These are phyloP conservation scores for Gracilaria gracilis DNA, from an alignment of 23 red algal genomes.

Conservation along the genomic window DNA sequence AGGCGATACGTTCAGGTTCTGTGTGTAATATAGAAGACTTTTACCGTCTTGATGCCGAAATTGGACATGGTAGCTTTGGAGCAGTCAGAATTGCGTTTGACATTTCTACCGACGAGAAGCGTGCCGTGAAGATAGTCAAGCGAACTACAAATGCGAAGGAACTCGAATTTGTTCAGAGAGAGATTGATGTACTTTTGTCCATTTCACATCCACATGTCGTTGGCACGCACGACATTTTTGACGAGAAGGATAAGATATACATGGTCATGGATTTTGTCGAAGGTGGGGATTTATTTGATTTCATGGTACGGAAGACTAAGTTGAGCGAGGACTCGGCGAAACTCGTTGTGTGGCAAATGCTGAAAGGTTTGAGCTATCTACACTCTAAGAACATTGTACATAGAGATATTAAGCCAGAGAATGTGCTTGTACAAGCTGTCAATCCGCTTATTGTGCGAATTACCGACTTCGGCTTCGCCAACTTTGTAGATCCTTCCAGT, in stretches of 20 bases:
- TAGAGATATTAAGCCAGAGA: slow-evolving; percentile 85
- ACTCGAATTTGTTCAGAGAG: slow-evolving; percentile 73
- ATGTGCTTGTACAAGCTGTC: slow-evolving; percentile 58
- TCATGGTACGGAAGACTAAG: slow-evolving; percentile 57
- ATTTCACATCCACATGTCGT: slow-evolving; percentile 75
- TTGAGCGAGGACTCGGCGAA: slow-evolving; percentile 56
- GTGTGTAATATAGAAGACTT: slow-evolving; percentile 68
- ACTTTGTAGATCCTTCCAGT: slow-evolving; percentile 60
- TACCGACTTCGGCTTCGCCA: slow-evolving; percentile 88
- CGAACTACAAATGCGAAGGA: slow-evolving; percentile 66
- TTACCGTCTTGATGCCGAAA: slow-evolving; percentile 50
- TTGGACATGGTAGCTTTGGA: slow-evolving; percentile 68
- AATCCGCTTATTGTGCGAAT: slow-evolving; percentile 57
- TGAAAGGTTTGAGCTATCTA: slow-evolving; percentile 65
- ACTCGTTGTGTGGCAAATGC: slow-evolving; percentile 68
- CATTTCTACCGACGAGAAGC: slow-evolving; percentile 55
- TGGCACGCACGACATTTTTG: slow-evolving; percentile 79
- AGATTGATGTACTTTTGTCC: slow-evolving; percentile 71
- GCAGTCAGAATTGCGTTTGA: slow-evolving; percentile 46
- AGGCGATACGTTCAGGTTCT: slow-evolving; percentile 44
- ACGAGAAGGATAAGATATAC: slow-evolving; percentile 60
- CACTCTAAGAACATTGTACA: slow-evolving; percentile 71
- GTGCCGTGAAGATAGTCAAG: slow-evolving; percentile 78
- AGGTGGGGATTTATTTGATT: slow-evolving; percentile 86
- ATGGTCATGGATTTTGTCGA: slow-evolving; percentile 79